phyloP scores from a whole-genome alignment of 129 eudicot genomes.

The Glebionis coronaria region DNA sequence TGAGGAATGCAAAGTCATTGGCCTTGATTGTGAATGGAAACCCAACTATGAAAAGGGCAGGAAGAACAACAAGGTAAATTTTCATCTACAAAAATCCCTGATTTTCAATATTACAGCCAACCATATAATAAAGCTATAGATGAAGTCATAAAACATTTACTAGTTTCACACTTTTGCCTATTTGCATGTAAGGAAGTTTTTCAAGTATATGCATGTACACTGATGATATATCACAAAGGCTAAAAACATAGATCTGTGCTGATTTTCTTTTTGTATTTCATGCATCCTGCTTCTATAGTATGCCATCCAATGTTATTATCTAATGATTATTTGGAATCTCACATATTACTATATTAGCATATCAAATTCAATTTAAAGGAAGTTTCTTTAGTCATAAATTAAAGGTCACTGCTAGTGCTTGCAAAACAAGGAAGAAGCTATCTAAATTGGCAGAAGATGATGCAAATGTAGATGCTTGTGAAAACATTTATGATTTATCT shows the following conservation, averaged over 20 bases:
- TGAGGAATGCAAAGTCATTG: slow-evolving; percentile 80
- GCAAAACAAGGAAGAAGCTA: no score
- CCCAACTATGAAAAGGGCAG: slow-evolving; percentile 80
- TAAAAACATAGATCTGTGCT: neutral
- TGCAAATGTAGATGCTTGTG: no score
- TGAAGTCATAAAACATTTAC: neutral
- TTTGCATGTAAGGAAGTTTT: slow-evolving; percentile 5
- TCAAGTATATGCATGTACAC: neutral
- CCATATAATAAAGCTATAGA: neutral
- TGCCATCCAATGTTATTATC: no score
- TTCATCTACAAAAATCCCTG: neutral
- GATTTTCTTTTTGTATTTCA: no score
- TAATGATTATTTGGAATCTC: no score
- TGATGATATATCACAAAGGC: neutral
- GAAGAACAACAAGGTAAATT: slow-evolving; percentile 64
- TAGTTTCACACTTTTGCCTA: neutral
- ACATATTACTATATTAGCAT: no score
- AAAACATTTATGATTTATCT: no score
- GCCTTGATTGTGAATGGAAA: slow-evolving; percentile 99
- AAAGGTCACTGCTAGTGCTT: no score
- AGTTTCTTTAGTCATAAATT: no score
- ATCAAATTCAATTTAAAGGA: no score
- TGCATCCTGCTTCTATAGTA: no score
- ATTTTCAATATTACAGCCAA: neutral
- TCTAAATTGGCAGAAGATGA: no score